Base-by-base conservation (phyloP, 2,329 filamentous ascomycete species). In the Fusarium vanettenii region DNA sequence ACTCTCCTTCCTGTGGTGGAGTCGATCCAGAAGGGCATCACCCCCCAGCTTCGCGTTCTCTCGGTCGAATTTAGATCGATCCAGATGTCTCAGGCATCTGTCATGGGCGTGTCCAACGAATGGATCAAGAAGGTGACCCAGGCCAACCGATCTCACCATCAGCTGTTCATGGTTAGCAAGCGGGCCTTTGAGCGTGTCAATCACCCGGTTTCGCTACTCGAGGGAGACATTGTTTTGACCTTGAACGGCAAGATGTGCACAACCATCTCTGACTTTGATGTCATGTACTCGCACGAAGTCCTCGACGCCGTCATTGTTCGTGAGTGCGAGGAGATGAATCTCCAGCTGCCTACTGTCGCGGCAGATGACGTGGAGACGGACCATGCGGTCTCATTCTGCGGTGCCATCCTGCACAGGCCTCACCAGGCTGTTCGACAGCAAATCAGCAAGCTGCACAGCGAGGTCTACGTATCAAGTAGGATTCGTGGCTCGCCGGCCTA, bases 161-260 rank as follows among this genome's bases (percentile, higher is more conserved):
- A 99, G 84, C 90, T 99, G 41, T 99, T 99, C 87, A 98, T 99
- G 94, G 95, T 99, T 33, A 93, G 95, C 79, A 99, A 99, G 85
- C 92, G 97, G 56, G 91, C 90, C 0, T 92, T 92, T 78, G 91
- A 92, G 82, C 87, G 89, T 16, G 84, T 82, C 27, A 81, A 85
- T 59, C 83, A 83, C 50, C 82, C 86, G 2, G 84, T 85, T 1
- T 90, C 92, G 18, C 88, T 99, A 18, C 88, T 94, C 33, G 97
- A 99, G 85, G 95, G 95, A 60, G 97, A 99, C 81, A 93, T 99
- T 62, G 92, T 99, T 67, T 89, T 99, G 69, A 97, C 94, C 0
- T 86, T 99, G 56, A 98, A 98, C 82, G 94, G 90, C 77, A 94
- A 96, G 80, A 92, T 98, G 72, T 96, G 98, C 83, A 99, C 97